These are phyloP conservation scores for Orbilia ellipsospora DNA, from an alignment of 2,329 filamentous ascomycete species.

Conservation along the genomic window DNA sequence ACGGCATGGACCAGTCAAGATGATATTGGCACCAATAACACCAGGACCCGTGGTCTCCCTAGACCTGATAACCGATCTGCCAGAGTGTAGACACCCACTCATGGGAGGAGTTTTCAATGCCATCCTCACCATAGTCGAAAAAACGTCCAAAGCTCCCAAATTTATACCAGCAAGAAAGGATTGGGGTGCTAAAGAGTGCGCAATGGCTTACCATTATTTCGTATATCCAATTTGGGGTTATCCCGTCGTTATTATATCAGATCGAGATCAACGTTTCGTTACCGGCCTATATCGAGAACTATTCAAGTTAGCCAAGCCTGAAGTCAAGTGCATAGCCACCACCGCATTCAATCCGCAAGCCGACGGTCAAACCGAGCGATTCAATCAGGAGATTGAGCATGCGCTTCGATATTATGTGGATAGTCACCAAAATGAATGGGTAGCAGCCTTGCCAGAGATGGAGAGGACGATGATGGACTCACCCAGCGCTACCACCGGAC, in stretches of 20 bases:
- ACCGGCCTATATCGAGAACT: background rate
- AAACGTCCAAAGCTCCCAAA: background rate
- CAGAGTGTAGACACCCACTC: background rate
- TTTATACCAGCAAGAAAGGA: background rate
- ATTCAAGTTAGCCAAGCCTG: background rate
- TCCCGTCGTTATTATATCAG: background rate
- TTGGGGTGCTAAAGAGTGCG: background rate
- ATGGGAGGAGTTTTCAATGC: background rate
- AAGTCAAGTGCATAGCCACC: background rate
- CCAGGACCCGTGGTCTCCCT: background rate
- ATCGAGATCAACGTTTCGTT: constrained; percentile 4
- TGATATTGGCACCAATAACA: background rate
- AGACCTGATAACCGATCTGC: constrained; percentile 1
- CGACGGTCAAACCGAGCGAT: constrained; percentile 15
- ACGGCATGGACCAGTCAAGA: background rate
- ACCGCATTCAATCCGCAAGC: constrained; percentile 14
- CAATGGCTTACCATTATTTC: background rate
- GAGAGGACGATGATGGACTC: background rate
- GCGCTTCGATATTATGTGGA: constrained; percentile 4
- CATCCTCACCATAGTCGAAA: background rate
- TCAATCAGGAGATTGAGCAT: constrained; percentile 17
- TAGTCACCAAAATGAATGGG: background rate
- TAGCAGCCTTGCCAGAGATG: background rate
- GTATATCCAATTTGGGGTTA: constrained; percentile 13
- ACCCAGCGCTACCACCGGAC: background rate